Evolutionary conservation across 2,329 filamentous ascomycete species (phyloP), one percentile per base, ranked within the genome.

Genomic region (Clarireedia homoeocarpa): DNA sequence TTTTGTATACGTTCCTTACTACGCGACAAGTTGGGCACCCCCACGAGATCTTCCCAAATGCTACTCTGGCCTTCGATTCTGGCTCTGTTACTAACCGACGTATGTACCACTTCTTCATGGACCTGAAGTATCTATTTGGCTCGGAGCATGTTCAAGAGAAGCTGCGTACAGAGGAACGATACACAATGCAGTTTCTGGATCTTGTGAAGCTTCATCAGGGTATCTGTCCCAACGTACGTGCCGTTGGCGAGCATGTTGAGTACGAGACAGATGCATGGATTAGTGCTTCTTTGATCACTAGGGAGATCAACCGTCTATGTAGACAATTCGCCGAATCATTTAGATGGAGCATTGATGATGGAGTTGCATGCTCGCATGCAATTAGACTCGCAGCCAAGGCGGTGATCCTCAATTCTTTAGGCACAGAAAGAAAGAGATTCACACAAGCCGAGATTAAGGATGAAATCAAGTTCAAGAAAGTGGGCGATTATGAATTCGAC

Each of bases 181-280:
- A 99, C 66, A 79, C 96, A 55, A 78, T 95, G 70, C 95, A 99
- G 67, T 99, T 97, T 71, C 76, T 99, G 46, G 95, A 99, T 68
- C 77, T 99, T 15, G 90, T 96, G 61, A 96, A 96, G 71, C 80
- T 99, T 47, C 91, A 96, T 62, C 95, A 99, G 73, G 92, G 94
- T 27, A 96, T 99, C 55, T 96, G 92, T 65, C 94, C 94, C 1
- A 99, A 97, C 66, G 79, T 91, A 47, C 82, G 95, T 59, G 94
- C 92, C 2, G 83, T 96, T 23, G 91, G 91, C 15, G 94, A 97
- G 67, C 94, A 99, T 70, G 89, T 99, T 34, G 95, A 99, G 71
- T 99, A 97, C 68, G 94, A 99, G 72, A 95, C 91, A 2, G 95
- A 99, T 72, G 88, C 90, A 20, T 99, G 94, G 94, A 97, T 99